phyloP scores from a whole-genome alignment of 768 basidiomycete genomes.

The Lactarius evosmus region DNA sequence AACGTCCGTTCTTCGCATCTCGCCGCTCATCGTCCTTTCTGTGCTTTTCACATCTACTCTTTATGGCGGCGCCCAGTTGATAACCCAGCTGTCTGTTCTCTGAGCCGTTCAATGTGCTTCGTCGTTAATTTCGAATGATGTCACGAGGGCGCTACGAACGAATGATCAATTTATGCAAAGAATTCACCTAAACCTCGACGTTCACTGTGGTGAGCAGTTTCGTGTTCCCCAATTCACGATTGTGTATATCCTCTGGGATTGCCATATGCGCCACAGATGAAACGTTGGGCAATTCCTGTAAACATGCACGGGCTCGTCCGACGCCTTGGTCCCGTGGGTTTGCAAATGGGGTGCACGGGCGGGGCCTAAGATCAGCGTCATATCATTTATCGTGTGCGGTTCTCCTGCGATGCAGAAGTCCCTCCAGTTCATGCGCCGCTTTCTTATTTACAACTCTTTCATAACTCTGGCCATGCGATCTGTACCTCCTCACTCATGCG shows the following conservation, averaged over 20 bases:
- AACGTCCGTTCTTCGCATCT: slow-evolving; percentile 9
- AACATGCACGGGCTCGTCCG: too few species aligned
- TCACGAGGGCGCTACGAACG: slow-evolving; percentile 9
- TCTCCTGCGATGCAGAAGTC: too few species aligned
- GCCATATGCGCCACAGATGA: too few species aligned
- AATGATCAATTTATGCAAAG: slow-evolving; percentile 5
- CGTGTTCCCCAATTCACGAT: slow-evolving; percentile 12
- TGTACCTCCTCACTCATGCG: too few species aligned
- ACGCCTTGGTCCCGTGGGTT: too few species aligned
- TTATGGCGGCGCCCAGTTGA: slow-evolving; percentile 2
- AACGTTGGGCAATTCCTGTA: too few species aligned
- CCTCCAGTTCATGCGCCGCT: too few species aligned
- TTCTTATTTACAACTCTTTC: too few species aligned
- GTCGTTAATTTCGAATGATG: slow-evolving; percentile 6
- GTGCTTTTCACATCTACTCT: slow-evolving; percentile 15
- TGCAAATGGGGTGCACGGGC: too few species aligned
- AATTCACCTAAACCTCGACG: not conserved
- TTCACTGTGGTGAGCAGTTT: slow-evolving; percentile 7
- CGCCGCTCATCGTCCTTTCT: slow-evolving; percentile 7
- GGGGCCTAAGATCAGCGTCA: too few species aligned
- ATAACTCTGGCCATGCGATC: too few species aligned
- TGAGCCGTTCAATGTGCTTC: not conserved
- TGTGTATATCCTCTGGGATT: slow-evolving; percentile 7
- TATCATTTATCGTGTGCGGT: too few species aligned
- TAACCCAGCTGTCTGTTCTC: not conserved